Evolutionary conservation across 2,329 filamentous ascomycete species (phyloP).

Genomic region (Fusarium sambucinum): DNA sequence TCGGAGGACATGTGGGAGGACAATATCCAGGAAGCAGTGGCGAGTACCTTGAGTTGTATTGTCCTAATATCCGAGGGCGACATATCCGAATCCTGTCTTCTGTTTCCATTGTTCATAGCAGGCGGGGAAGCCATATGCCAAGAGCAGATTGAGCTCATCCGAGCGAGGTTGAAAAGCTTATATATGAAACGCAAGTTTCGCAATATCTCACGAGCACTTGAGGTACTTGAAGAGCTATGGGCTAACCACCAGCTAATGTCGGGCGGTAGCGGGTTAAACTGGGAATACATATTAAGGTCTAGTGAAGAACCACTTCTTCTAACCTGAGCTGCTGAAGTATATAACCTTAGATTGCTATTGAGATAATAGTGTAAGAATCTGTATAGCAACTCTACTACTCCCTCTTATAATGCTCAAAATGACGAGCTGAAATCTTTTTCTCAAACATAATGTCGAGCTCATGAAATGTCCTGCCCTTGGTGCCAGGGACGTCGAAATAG

Average conservation of each 20-base stretch:
- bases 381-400: background rate
- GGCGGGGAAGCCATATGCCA: background rate
- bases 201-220: background rate
- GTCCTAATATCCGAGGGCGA: background rate
- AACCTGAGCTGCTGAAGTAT: too few relatives aligned
- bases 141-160: background rate
- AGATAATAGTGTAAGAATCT: too few relatives aligned
- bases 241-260: background rate
- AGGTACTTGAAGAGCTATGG: background rate
- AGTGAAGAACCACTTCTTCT: background rate
- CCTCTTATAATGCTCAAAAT: background rate
- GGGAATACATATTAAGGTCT: background rate
- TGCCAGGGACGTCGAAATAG: slow-evolving; percentile 19
- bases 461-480: slow-evolving; percentile 15
- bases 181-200: background rate
- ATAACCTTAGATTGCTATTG: too few relatives aligned
- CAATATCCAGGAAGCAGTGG: background rate
- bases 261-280: background rate
- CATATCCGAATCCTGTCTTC: background rate
- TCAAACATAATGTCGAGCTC: slow-evolving; percentile 21
- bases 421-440: slow-evolving; percentile 8
- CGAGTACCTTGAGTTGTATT: background rate
- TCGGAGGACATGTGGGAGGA: background rate
- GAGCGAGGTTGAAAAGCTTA: background rate
- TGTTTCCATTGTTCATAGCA: background rate